Evolutionary conservation across 2,329 filamentous ascomycete genomes (phyloP).

Genomic region (Exophiala calicioides): DNA sequence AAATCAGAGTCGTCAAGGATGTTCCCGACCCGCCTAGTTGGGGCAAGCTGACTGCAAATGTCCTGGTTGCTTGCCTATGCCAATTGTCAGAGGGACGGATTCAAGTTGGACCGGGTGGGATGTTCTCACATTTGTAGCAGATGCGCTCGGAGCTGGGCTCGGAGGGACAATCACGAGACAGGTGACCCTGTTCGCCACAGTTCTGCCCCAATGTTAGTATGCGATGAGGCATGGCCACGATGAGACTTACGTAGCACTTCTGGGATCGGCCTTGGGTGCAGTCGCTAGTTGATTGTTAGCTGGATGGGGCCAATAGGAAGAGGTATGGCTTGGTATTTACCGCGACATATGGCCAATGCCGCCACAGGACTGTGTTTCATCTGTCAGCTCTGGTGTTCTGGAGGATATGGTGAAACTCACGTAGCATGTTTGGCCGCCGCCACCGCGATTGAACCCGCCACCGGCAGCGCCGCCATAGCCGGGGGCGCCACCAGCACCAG

Average conservation of each 20-base stretch:
- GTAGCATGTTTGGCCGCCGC: conserved; percentile 83
- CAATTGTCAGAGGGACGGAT: conserved; percentile 1
- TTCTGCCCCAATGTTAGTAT: conserved; percentile 40
- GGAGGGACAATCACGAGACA: conserved; percentile 93
- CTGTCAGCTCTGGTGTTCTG: conserved; percentile 4
- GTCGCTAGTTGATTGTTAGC: conserved; percentile 66
- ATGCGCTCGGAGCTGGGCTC: conserved; percentile 89
- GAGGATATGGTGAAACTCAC: conserved; percentile 39
- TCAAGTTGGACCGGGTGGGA: not conserved
- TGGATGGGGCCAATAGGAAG: not conserved
- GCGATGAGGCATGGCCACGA: not conserved
- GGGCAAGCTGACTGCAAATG: conserved; percentile 95
- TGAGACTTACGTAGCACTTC: conserved; percentile 87
- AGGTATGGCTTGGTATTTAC: conserved; percentile 7
- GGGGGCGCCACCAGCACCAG: conserved; percentile 51
- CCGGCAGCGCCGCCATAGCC: conserved; percentile 48
- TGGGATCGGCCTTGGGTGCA: conserved; percentile 83
- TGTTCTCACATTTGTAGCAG: conserved; percentile 84
- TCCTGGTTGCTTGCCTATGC: conserved; percentile 60
- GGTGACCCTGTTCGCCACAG: conserved; percentile 81
- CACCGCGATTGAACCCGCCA: conserved; percentile 47
- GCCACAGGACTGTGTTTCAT: conserved; percentile 63
- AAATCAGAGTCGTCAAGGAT: conserved; percentile 7
- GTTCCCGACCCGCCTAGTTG: conserved; percentile 47
- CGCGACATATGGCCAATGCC: conserved; percentile 84